Conservation (phyloP, 441 rosid species). For the Sinapis alba region DNA sequence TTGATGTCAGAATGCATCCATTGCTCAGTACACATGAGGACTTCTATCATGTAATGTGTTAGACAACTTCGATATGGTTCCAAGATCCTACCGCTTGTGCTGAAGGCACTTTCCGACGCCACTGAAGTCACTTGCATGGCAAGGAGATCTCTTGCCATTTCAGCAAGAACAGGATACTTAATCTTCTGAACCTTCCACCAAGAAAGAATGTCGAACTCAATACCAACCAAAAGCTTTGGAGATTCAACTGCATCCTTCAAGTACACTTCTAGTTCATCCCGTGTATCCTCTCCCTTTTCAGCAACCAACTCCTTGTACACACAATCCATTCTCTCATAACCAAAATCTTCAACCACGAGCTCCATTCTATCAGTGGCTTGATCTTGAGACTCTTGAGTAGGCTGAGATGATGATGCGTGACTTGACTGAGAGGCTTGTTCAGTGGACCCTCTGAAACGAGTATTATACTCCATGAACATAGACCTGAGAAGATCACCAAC, state of each 20-base stretch:
- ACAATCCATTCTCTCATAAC: background rate
- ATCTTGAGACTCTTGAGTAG: background rate
- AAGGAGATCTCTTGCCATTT: background rate
- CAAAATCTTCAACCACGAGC: background rate
- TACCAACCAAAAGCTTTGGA: background rate
- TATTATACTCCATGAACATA: background rate
- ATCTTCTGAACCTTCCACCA: background rate
- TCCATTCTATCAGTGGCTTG: background rate
- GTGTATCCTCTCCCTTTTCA: background rate
- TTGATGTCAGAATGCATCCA: background rate
- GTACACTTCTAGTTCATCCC: background rate
- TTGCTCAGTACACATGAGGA: background rate
- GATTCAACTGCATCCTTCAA: background rate
- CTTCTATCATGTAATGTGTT: background rate
- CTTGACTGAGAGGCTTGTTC: background rate
- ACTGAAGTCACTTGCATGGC: background rate
- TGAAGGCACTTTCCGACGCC: background rate
- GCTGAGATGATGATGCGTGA: background rate
- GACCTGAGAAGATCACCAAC: background rate
- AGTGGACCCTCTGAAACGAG: background rate
- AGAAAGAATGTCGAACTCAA: background rate
- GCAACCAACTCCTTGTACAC: background rate
- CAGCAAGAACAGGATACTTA: background rate
- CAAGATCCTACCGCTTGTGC: background rate
- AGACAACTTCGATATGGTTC: background rate